Percentiles rank a stretch among this genome's conserved stretches.
These are phyloP conservation scores for Protea cynaroides DNA, from an alignment of 164 flowering plant species.

Conservation along the genomic window DNA sequence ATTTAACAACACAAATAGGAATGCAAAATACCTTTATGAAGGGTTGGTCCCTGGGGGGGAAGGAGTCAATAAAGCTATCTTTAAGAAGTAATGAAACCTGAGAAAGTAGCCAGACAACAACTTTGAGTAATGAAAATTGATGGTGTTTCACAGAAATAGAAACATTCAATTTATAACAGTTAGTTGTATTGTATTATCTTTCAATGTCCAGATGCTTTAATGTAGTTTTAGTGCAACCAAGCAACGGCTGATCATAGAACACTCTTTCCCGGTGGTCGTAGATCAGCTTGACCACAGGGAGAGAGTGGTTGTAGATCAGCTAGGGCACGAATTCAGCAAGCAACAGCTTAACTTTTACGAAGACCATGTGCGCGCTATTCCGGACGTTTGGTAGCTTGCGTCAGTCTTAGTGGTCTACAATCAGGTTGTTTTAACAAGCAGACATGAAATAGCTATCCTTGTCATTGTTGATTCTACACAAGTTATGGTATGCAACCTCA, in stretches of 20 bases:
- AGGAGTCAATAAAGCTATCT: slow-evolving; percentile 90
- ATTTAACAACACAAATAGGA: neutral
- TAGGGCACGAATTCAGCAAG: no score
- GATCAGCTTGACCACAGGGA: no score
- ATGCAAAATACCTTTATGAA: slow-evolving; percentile 62
- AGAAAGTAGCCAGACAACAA: slow-evolving; percentile 9
- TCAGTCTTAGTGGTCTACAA: no score
- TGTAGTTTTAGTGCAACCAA: no score
- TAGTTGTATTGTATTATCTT: neutral
- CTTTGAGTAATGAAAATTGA: neutral
- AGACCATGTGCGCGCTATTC: no score
- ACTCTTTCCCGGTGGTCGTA: no score
- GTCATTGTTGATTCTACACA: slow-evolving; percentile 83
- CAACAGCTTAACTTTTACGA: no score
- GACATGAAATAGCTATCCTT: slow-evolving; percentile 42
- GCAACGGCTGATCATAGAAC: no score
- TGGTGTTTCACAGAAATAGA: neutral
- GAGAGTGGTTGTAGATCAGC: no score
- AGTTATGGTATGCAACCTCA: slow-evolving; percentile 76
- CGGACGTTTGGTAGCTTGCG: no score
- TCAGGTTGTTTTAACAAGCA: no score
- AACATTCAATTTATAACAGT: neutral
- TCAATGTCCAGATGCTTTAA: no score
- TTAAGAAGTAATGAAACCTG: slow-evolving; percentile 93
- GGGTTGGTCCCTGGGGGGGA: slow-evolving; percentile 58